A percentile compares a stretch with the other conserved stretches of the same genome.
Conservation (phyloP, 2,329 filamentous ascomycete species). For the Phyllosticta paracitricarpa region DNA sequence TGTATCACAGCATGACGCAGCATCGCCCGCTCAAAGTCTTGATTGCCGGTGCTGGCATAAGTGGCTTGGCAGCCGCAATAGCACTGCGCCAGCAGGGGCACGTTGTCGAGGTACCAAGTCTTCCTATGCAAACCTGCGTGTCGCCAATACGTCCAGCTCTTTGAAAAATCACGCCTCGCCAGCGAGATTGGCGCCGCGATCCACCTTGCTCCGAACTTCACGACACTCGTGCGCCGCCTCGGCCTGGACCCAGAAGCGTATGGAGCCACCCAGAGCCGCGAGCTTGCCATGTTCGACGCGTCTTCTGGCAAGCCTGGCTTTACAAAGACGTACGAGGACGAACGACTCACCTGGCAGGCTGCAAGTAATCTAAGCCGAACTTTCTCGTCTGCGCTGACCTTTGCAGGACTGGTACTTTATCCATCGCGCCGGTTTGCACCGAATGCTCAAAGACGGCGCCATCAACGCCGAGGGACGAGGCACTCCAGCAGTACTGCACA, state of each 20-base stretch:
- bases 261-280: slow-evolving; percentile 22
- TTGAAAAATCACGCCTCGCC: slow-evolving; percentile 47
- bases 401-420: slow-evolving; percentile 23
- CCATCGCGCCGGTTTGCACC: slow-evolving; percentile 46
- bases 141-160: slow-evolving; percentile 29
- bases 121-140: not conserved
- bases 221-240: slow-evolving; percentile 43
- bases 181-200: slow-evolving; percentile 51
- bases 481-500: slow-evolving; percentile 30
- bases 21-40: slow-evolving; percentile 18
- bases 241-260: slow-evolving; percentile 32
- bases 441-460: slow-evolving; percentile 35
- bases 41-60: slow-evolving; percentile 41
- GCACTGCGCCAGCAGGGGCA: slow-evolving; percentile 45
- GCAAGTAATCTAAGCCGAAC: not conserved
- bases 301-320: not conserved
- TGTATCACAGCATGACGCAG: not conserved
- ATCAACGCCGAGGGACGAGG: slow-evolving; percentile 20
- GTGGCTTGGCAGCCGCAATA: slow-evolving; percentile 44
- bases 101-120: slow-evolving; percentile 22
- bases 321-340: not conserved
- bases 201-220: slow-evolving; percentile 53
- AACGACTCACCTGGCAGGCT: slow-evolving; percentile 1
- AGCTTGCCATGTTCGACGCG: slow-evolving; percentile 12
- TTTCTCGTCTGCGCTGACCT: not conserved